These are phyloP conservation scores for Pichia nanzhaoensis DNA, from an alignment of 805 yeast species.

Conservation along the genomic window DNA sequence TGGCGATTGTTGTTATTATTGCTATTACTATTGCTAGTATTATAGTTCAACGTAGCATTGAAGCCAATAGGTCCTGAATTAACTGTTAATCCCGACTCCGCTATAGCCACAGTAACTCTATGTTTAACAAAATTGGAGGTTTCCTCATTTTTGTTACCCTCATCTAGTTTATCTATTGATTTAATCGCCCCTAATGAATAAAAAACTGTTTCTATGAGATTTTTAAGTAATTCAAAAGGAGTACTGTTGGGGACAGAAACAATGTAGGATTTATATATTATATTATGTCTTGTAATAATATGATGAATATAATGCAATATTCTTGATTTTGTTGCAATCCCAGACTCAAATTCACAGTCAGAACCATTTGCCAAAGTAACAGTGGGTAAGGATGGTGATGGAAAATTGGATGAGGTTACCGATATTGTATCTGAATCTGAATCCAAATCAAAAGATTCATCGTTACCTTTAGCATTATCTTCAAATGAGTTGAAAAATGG, in stretches of 20 bases:
- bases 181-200: conserved; percentile 10
- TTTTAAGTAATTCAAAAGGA: background rate
- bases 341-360: background rate
- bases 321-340: conserved; percentile 7
- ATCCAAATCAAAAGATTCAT: background rate
- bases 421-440: background rate
- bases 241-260: conserved; percentile 9
- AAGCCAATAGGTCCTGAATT: background rate
- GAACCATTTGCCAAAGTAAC: background rate
- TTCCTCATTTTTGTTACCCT: background rate
- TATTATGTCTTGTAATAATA: conserved; percentile 13
- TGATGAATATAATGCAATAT: conserved; percentile 14
- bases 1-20: background rate
- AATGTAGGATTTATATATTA: conserved; percentile 7
- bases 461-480: background rate
- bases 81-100: conserved; percentile 2
- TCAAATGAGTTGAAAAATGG: background rate
- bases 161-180: background rate
- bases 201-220: conserved; percentile 7
- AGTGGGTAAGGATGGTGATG: conserved; percentile 12
- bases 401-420: conserved; percentile 10
- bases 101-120: conserved; percentile 4
- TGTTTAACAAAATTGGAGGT: conserved; percentile 1
- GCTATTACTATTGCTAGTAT: background rate
- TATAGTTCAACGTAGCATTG: background rate